Base-by-base conservation (phyloP, 352 stramenopile species). In the Phytophthora boehmeriae region DNA sequence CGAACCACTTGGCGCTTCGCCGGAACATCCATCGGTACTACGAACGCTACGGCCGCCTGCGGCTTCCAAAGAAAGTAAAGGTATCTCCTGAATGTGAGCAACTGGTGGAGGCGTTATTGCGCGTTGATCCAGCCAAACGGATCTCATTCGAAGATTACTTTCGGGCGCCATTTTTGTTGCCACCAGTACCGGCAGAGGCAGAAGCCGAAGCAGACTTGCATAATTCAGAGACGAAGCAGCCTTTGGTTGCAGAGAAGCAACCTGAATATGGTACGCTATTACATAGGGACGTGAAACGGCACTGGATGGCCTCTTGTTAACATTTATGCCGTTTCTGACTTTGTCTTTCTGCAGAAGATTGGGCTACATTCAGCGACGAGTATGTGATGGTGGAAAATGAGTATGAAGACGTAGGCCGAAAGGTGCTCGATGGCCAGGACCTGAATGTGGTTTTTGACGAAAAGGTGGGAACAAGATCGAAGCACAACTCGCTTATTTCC, bases 71-170 rank as follows among this genome's bases (percentile, higher is more conserved):
- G 34, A 73, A 71, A 23, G 73, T 93, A 16, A 64, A 76, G 6
- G 78, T 88, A 2, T 90, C 81, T 13, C 68, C 67, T 0, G 84
- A 90, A 28, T 93, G 84, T 47, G 78, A 83, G 51, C 74, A 79
- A 17, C 46, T 93, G 5, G 64, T 93, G 13, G 76, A 83, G 54
- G 80, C 65, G 16, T 55, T 93, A 16, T 60, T 93, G 6, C 80
- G 75, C 11, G 71, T 87, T 4, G 80, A 93, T 34, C 84, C 84
- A 25, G 70, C 75, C 17, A 68, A 86, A 32, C 70, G 84, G 23
- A 87, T 93, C 43, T 92, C 82, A 5, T 93, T 93, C 63, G 84
- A 93, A 53, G 76, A 91, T 25, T 93, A 88, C 39, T 93, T 93
- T 52, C 76, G 72, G 27, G 80, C 80, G 2, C 67, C 70, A 23